Percentiles rank a stretch among this genome's conserved stretches.
phyloP scores from a whole-genome alignment of 148 eudicot genomes.

The Vaccinium vitisidaea region DNA sequence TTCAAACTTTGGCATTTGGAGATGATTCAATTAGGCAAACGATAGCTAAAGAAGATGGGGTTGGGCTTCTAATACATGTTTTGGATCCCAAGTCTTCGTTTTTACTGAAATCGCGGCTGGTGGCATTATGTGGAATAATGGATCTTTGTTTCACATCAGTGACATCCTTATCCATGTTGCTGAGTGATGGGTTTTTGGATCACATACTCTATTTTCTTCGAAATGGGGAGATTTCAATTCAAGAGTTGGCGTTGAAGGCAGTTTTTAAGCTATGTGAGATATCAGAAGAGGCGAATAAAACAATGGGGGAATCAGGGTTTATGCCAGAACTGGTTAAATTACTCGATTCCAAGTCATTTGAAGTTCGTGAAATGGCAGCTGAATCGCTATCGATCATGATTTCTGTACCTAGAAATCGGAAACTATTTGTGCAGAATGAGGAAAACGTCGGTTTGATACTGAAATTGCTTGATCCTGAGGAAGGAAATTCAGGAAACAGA shows the following conservation, averaged over 20 bases:
- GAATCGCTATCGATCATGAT: conserved; percentile 57
- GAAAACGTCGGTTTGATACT: conserved; percentile 52
- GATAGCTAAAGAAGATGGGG: conserved; percentile 52
- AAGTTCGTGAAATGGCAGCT: conserved; percentile 73
- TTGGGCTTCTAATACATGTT: conserved; percentile 41
- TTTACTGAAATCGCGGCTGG: conserved; percentile 55
- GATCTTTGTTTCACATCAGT: conserved; percentile 44
- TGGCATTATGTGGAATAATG: conserved; percentile 55
- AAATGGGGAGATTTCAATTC: conserved; percentile 60
- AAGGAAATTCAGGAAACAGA: conserved; percentile 47
- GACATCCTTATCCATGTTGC: conserved; percentile 36
- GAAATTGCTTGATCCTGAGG: conserved; percentile 53
- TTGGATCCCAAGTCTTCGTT: conserved; percentile 51
- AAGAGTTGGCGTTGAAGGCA: conserved; percentile 75
- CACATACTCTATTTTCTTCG: conserved; percentile 53
- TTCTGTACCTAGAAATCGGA: conserved; percentile 55
- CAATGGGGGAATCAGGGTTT: conserved; percentile 80
- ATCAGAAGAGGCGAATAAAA: conserved; percentile 70
- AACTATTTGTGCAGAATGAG: conserved; percentile 67
- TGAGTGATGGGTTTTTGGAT: conserved; percentile 57
- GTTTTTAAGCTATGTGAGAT: conserved; percentile 50
- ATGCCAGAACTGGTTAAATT: conserved; percentile 73
- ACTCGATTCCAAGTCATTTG: conserved; percentile 63
- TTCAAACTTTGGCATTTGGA: conserved; percentile 51
- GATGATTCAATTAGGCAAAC: conserved; percentile 46